Evolutionary conservation across 768 basidiomycete genomes (phyloP), one percentile per base, ranked within the genome.

Genomic region (Paxillus ammoniavirescens): DNA sequence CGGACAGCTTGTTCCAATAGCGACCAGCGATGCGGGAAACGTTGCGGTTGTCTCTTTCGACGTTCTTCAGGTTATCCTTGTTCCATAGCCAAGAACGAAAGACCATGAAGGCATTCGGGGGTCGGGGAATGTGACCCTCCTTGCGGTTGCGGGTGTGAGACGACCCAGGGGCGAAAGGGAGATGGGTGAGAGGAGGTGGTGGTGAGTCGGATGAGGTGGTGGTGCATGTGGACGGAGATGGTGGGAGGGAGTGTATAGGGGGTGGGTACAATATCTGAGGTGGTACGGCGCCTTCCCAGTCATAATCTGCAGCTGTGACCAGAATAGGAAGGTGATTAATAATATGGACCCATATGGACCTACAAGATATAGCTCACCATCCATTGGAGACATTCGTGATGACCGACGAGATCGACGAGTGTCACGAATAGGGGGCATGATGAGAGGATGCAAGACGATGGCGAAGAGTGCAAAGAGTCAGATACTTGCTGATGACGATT

Each of bases 31-130:
- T 78, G 51, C 82, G 78, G 53, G 84, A 87, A 53, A 93, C 80
- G 50, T 82, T 78, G 65, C 89, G 84, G 65, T 93, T 90, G 47
- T 87, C 82, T 55, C 74, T 77, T 71, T 88, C 87, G 47, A 81
- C 73, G 37, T 69, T 68, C 47, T 81, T 81, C 30, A 77, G 66
- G 36, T 76, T 72, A 3, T 75, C 71, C 55, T 78, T 78, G 48
- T 74, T 70, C 72, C 88, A 79, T 42, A 87, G 78, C 63, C 79
- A 80, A 17, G 84, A 89, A 38, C 91, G 84, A 66, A 82, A 93
- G 55, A 92, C 74, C 71, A 93, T 91, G 76, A 93, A 95, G 9
- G 91, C 86, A 63, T 94, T 95, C 51, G 87, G 79, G 2, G 92
- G 92, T 13, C 91, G 84, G 31, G 83, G 84, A 36, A 92, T 80